phyloP scores from a whole-genome alignment of 208 protist species.

The Entamoeba nuttalli region DNA sequence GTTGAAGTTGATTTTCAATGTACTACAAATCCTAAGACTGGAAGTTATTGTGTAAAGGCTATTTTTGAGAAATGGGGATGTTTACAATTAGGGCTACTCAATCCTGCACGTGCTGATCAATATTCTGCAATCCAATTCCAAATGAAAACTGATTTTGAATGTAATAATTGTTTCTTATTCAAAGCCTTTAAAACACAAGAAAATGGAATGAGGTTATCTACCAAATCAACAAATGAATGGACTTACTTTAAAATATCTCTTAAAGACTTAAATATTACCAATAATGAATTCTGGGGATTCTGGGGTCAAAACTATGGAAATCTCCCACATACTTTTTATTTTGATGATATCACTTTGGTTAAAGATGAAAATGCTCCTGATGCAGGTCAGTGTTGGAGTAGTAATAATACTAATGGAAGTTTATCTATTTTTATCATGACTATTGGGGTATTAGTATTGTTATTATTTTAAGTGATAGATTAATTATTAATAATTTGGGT shows the following conservation, averaged over 20 bases:
- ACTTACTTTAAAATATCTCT: neutral
- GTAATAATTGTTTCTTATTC: neutral
- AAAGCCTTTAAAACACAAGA: neutral
- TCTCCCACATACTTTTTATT: neutral
- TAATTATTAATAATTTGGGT: too few species aligned
- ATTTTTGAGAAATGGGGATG: neutral
- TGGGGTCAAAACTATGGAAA: neutral
- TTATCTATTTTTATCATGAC: too few species aligned
- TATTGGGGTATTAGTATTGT: too few species aligned
- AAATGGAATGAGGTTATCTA: neutral
- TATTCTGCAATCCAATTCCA: neutral
- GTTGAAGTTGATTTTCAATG: neutral
- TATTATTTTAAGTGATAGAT: too few species aligned
- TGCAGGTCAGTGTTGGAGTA: neutral
- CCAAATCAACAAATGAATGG: neutral
- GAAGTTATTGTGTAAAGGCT: neutral
- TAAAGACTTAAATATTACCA: neutral
- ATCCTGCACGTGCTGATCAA: neutral
- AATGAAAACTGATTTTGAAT: neutral
- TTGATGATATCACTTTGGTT: neutral
- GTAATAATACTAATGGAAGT: neutral
- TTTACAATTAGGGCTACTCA: neutral
- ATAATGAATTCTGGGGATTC: neutral
- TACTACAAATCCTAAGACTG: neutral
- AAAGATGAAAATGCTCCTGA: neutral